phyloP scores from a whole-genome alignment of 2,329 filamentous ascomycete species.

The Myriosclerotinia scirpicola region DNA sequence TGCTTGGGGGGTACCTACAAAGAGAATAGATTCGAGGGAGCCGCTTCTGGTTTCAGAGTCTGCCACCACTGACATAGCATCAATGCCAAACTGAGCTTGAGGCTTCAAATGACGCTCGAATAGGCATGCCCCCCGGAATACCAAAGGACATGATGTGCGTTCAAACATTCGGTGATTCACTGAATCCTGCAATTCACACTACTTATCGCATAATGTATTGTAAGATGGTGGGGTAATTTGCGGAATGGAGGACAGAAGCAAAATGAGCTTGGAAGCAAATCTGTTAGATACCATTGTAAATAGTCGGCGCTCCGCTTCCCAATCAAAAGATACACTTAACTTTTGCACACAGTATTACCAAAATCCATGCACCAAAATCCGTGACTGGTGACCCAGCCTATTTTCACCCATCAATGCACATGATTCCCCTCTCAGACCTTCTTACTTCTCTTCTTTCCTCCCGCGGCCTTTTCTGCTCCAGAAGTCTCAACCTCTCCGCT shows the following conservation, averaged over 20 bases:
- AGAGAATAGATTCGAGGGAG: background rate
- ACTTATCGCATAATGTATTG: background rate
- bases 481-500: constrained; percentile 24
- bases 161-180: too few species aligned
- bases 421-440: constrained; percentile 29
- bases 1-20: background rate
- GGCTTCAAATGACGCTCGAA: background rate
- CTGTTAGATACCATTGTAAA: background rate
- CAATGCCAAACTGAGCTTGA: background rate
- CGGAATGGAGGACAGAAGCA: background rate
- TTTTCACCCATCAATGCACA: constrained; percentile 1
- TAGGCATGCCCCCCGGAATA: background rate
- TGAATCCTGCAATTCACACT: too few species aligned
- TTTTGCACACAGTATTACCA: background rate
- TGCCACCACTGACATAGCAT: background rate
- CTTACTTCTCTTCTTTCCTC: constrained; percentile 37
- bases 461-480: constrained; percentile 25
- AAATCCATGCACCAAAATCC: constrained; percentile 1
- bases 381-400: background rate
- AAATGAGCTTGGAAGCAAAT: background rate
- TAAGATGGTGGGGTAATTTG: background rate
- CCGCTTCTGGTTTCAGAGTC: too few species aligned
- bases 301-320: background rate
- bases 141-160: too few species aligned
- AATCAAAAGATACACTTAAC: background rate